Conservation (phyloP, 192 early-diverging fungal genomes). For the Dissophora globulifera region DNA sequence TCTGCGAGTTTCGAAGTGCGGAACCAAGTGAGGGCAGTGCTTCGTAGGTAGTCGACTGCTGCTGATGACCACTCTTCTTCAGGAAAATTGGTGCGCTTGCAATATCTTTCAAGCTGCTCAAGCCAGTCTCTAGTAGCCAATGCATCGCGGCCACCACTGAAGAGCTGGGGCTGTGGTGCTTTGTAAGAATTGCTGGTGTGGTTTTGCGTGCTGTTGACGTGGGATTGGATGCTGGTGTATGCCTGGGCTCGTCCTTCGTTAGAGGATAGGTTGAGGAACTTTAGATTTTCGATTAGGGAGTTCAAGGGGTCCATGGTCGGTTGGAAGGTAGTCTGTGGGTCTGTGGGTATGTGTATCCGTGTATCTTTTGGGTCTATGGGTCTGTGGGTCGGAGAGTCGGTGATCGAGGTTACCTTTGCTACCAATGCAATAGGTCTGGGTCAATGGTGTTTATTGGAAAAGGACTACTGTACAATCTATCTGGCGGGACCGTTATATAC, state of each 20-base stretch:
- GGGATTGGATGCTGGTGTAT: neutral
- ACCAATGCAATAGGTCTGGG: no score
- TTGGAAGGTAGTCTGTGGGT: no score
- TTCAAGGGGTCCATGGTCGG: neutral
- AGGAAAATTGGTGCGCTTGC: neutral
- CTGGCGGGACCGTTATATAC: no score
- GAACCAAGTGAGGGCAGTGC: constrained; percentile 3
- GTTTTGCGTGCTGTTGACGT: neutral
- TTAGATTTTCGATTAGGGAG: neutral
- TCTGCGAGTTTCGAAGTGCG: neutral
- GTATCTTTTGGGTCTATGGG: no score
- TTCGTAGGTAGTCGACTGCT: neutral
- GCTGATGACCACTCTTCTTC: neutral
- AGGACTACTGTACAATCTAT: no score
- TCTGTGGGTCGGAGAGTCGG: no score
- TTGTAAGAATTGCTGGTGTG: neutral
- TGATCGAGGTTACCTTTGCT: no score
- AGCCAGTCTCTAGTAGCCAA: constrained; percentile 5
- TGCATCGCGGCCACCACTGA: neutral
- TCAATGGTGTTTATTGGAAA: no score
- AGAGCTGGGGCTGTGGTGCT: neutral
- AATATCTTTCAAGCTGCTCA: neutral
- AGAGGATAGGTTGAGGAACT: neutral
- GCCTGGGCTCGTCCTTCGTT: neutral
- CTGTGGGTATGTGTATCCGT: no score